Evolutionary conservation across 2,329 filamentous ascomycete species (phyloP).

Genomic region (Calonectria pteridis): DNA sequence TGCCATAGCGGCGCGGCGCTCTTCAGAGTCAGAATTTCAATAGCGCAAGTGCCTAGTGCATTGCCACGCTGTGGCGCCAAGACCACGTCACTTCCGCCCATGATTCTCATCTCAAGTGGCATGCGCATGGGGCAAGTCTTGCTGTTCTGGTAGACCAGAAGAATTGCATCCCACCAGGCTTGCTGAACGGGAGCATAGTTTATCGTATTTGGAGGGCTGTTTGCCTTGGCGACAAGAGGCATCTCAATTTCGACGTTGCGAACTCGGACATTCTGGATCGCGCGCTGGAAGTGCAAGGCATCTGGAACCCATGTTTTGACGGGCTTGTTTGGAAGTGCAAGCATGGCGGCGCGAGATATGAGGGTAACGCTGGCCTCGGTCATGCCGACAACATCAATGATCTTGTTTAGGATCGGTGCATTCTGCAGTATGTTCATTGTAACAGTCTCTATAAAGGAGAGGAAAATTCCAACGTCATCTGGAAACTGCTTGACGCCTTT

Average conservation of each 20-base stretch:
- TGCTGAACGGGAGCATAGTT: neutral
- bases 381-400: neutral
- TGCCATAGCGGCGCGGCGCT: neutral
- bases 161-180: neutral
- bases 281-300: neutral
- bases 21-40: neutral
- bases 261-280: neutral
- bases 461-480: neutral
- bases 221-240: neutral
- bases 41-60: neutral
- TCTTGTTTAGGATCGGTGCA: neutral
- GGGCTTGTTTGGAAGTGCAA: neutral
- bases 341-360: neutral
- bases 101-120: neutral
- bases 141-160: neutral
- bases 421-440: neutral
- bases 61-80: neutral
- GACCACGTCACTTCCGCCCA: neutral
- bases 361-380: neutral
- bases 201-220: neutral
- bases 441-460: neutral
- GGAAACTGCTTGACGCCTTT: neutral
- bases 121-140: neutral
- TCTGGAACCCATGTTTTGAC: neutral
- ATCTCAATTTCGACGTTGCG: neutral